These are phyloP conservation scores for Exserohilum turcica DNA, from an alignment of 2,329 filamentous ascomycete species.

Conservation along the genomic window DNA sequence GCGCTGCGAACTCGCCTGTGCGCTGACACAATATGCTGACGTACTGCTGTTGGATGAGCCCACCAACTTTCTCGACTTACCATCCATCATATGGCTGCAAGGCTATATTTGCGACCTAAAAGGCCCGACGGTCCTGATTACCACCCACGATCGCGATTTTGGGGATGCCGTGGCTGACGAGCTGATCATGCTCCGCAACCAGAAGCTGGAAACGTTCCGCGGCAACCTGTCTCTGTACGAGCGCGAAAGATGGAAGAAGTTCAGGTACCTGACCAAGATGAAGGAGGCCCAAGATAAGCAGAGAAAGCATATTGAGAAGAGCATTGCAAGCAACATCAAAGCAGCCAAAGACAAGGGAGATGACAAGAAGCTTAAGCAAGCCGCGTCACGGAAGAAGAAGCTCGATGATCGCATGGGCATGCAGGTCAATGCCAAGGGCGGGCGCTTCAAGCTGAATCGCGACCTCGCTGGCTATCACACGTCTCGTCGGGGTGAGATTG, in stretches of 20 bases:
- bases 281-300: conserved; percentile 83
- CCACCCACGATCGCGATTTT: conserved; percentile 86
- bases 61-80: conserved; percentile 82
- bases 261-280: conserved; percentile 72
- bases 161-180: conserved; percentile 76
- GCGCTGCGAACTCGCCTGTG: conserved; percentile 53
- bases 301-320: conserved; percentile 78
- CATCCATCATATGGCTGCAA: conserved; percentile 85
- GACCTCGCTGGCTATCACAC: conserved; percentile 62
- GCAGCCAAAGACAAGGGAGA: conserved; percentile 78
- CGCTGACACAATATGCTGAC: conserved; percentile 74
- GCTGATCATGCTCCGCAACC: conserved; percentile 75
- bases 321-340: conserved; percentile 74
- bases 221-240: conserved; percentile 77
- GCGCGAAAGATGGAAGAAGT: conserved; percentile 68
- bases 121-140: conserved; percentile 70
- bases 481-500: conserved; percentile 68
- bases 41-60: conserved; percentile 85
- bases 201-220: conserved; percentile 73
- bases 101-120: conserved; percentile 67
- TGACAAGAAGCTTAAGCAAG: conserved; percentile 84
- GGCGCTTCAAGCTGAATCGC: conserved; percentile 79
- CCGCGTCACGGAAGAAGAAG: conserved; percentile 82
- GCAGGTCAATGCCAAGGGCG: conserved; percentile 72
- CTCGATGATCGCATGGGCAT: conserved; percentile 81